phyloP scores from a whole-genome alignment of 1,284 basidiomycete species.

The Apiotrichum sp. region DNA sequence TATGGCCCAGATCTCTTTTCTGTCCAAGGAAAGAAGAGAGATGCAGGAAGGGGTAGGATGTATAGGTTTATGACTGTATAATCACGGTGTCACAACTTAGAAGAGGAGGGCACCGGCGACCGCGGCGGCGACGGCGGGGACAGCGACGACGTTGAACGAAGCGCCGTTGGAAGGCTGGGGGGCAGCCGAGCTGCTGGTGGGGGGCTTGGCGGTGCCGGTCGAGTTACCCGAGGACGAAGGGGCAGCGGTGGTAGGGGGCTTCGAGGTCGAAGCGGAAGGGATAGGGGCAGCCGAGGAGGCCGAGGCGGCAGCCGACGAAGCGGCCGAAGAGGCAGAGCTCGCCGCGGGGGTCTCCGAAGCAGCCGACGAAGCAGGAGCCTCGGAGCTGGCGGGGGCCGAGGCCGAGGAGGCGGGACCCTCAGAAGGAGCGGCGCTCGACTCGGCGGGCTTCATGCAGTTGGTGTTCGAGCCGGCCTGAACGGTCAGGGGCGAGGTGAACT shows the following conservation, averaged over 20 bases:
- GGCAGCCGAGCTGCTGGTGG: constrained; percentile 17
- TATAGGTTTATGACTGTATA: too few relatives aligned
- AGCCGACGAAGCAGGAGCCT: constrained; percentile 2
- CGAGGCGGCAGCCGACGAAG: background rate
- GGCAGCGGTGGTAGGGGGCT: constrained; percentile 8
- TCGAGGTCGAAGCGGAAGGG: constrained; percentile 4
- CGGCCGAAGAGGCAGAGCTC: background rate
- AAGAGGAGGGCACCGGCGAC: constrained; percentile 32
- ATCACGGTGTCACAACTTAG: constrained; percentile 27
- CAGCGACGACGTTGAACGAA: constrained; percentile 16
- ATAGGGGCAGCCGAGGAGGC: background rate
- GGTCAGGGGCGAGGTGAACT: constrained; percentile 31
- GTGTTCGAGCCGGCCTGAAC: constrained; percentile 29
- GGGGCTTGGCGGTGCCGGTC: constrained; percentile 10
- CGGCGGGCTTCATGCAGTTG: constrained; percentile 22
- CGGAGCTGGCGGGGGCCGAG: too few relatives aligned
- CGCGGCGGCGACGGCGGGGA: constrained; percentile 32
- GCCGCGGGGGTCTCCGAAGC: background rate
- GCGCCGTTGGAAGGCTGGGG: constrained; percentile 6
- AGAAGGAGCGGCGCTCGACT: constrained; percentile 7
- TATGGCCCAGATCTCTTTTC: too few relatives aligned
- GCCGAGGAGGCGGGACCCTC: constrained; percentile 4
- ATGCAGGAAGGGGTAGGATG: background rate
- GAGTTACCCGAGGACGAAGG: constrained; percentile 6
- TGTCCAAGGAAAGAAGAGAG: too few relatives aligned